phyloP scores from a whole-genome alignment of 2,329 filamentous ascomycete species.

The Verticillium dahliae region DNA sequence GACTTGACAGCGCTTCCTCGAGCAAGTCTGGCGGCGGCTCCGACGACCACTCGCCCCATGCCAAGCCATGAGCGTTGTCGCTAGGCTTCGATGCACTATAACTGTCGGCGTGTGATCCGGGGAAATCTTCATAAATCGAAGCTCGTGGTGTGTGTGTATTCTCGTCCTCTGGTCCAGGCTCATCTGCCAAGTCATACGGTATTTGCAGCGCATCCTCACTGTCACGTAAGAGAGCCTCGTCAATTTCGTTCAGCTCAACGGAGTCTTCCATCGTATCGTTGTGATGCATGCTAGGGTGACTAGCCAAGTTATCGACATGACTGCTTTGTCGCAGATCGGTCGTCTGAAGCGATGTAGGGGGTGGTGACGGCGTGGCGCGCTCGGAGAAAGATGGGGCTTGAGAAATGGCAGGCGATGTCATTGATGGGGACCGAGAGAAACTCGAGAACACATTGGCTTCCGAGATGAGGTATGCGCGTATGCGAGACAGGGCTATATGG shows the following conservation, averaged over 20 bases:
- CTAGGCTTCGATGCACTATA: not conserved
- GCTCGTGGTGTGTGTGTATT: constrained; percentile 47
- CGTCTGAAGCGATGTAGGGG: constrained; percentile 12
- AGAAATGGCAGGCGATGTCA: constrained; percentile 47
- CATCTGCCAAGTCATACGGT: constrained; percentile 41
- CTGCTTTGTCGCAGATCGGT: constrained; percentile 13
- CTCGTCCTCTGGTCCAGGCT: constrained; percentile 24
- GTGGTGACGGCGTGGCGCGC: constrained; percentile 16
- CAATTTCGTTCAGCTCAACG: constrained; percentile 24
- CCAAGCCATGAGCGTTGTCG: not conserved
- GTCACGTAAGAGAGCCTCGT: constrained; percentile 31
- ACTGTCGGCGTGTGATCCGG: not conserved
- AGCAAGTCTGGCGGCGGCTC: not conserved
- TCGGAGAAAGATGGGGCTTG: constrained; percentile 33
- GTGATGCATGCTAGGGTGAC: constrained; percentile 11
- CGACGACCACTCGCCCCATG: not conserved
- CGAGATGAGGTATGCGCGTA: constrained; percentile 60
- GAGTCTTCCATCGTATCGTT: constrained; percentile 23
- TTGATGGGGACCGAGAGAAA: constrained; percentile 43
- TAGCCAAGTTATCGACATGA: constrained; percentile 22
- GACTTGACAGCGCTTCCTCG: not conserved
- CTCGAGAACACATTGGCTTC: constrained; percentile 61
- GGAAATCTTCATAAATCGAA: constrained; percentile 34
- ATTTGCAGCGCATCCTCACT: constrained; percentile 52
- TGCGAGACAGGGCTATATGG: constrained; percentile 54